Conservation (phyloP, 2,329 filamentous ascomycete species). For the Fusarium nelsonii region DNA sequence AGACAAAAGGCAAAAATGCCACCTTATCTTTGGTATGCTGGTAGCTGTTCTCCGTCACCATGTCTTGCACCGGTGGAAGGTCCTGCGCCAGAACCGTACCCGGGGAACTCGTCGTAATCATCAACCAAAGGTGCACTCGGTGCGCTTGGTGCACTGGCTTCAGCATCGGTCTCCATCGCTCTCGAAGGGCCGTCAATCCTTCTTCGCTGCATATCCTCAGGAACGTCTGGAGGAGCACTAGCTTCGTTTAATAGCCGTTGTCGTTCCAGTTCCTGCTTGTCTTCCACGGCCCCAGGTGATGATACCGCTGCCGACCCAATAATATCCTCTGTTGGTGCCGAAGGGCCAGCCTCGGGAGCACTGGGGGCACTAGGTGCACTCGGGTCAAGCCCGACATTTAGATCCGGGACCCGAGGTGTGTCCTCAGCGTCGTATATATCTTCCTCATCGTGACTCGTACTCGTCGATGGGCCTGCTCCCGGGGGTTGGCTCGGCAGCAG, state of each 20-base stretch:
- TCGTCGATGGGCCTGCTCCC: constrained; percentile 46
- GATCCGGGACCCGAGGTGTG: constrained; percentile 46
- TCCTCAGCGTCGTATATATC: constrained; percentile 63
- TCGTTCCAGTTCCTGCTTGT: constrained; percentile 83
- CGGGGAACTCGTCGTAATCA: constrained; percentile 65
- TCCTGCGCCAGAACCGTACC: constrained; percentile 46
- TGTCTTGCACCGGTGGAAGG: constrained; percentile 39
- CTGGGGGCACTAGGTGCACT: constrained; percentile 20
- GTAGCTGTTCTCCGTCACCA: constrained; percentile 52
- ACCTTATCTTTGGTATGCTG: constrained; percentile 56
- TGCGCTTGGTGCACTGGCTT: constrained; percentile 71
- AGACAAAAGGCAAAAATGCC: background rate
- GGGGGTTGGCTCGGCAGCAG: constrained; percentile 83
- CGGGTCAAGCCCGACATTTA: constrained; percentile 26
- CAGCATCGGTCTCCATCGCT: constrained; percentile 44
- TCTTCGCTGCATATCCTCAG: constrained; percentile 62
- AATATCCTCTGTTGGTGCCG: constrained; percentile 62
- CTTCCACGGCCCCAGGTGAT: constrained; percentile 63
- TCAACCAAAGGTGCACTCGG: constrained; percentile 70
- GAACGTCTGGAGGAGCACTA: constrained; percentile 72
- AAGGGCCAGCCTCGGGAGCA: constrained; percentile 49
- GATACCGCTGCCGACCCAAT: constrained; percentile 50
- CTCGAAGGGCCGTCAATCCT: constrained; percentile 49
- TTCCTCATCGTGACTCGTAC: constrained; percentile 56
- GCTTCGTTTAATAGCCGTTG: constrained; percentile 72